phyloP scores from a whole-genome alignment of 2,329 filamentous ascomycete species.

The Colletotrichum filicis region DNA sequence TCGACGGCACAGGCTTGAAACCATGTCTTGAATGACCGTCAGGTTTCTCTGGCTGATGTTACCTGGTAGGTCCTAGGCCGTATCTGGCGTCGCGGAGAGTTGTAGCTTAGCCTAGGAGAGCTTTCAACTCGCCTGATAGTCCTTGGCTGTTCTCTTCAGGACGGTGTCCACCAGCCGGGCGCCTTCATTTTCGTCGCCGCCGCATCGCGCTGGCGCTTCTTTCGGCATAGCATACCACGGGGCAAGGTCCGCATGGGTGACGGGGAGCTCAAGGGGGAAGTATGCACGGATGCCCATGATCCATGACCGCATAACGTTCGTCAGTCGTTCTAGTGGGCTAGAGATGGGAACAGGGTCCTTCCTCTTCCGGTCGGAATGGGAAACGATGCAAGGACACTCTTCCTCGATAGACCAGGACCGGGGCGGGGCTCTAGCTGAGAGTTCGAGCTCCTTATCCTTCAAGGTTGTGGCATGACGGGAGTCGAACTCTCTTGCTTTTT shows the following conservation, averaged over 20 bases:
- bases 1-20: slow-evolving; percentile 25
- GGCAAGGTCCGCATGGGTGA: slow-evolving; percentile 29
- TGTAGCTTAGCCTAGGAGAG: slow-evolving; percentile 16
- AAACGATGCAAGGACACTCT: slow-evolving; percentile 9
- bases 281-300: slow-evolving; percentile 28
- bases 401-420: slow-evolving; percentile 6
- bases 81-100: slow-evolving; percentile 24
- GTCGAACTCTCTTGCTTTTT: background rate
- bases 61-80: slow-evolving; percentile 13
- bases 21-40: slow-evolving; percentile 32
- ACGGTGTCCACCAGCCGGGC: slow-evolving; percentile 16
- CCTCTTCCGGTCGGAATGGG: slow-evolving; percentile 27
- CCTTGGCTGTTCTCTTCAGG: slow-evolving; percentile 13
- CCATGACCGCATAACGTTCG: slow-evolving; percentile 32
- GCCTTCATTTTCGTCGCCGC: background rate
- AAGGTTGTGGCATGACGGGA: slow-evolving; percentile 19
- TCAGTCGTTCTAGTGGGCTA: slow-evolving; percentile 12
- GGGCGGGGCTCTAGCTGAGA: slow-evolving; percentile 9
- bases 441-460: slow-evolving; percentile 7
- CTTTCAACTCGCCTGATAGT: background rate
- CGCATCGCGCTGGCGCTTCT: slow-evolving; percentile 8
- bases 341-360: slow-evolving; percentile 33
- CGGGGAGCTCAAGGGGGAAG: background rate
- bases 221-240: slow-evolving; percentile 27
- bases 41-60: slow-evolving; percentile 31